Evolutionary conservation across 2,329 filamentous ascomycete genomes (phyloP).

Genomic region (Cladosporium sp.): DNA sequence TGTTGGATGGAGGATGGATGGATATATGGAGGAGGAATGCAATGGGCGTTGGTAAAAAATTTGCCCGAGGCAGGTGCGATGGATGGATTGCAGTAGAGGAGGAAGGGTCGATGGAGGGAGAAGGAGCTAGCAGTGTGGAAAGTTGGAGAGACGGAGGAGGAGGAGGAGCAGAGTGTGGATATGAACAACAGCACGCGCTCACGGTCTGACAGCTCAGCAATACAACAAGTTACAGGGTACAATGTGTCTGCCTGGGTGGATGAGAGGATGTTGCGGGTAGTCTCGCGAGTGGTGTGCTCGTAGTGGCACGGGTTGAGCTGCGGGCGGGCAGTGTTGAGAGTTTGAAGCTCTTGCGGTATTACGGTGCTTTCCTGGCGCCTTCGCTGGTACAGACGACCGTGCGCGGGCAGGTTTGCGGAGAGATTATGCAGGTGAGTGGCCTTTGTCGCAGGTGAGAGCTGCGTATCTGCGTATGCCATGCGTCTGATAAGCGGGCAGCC

Average conservation of each 20-base stretch:
- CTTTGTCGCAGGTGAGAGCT: not conserved
- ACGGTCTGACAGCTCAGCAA: not conserved
- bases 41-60: constrained; percentile 19
- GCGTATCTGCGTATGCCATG: constrained; percentile 13
- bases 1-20: constrained; percentile 22
- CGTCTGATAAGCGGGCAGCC: constrained; percentile 12
- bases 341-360: constrained; percentile 3
- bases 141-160: constrained; percentile 1
- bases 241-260: not conserved
- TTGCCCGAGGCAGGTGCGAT: constrained; percentile 17
- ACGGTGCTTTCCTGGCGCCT: not conserved
- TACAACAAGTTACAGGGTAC: not conserved
- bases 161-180: constrained; percentile 17
- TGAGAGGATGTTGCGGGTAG: not conserved
- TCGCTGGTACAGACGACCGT: constrained; percentile 7
- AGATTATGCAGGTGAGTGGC: constrained; percentile 15
- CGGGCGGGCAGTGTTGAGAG: constrained; percentile 9
- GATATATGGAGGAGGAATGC: constrained; percentile 24
- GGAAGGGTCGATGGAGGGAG: constrained; percentile 1
- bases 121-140: constrained; percentile 8
- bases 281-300: constrained; percentile 2
- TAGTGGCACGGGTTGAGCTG: constrained; percentile 9
- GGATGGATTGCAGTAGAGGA: constrained; percentile 16
- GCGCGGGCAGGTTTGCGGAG: not conserved
- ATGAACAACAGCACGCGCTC: constrained; percentile 1